Conservation (phyloP, 1,284 basidiomycete genomes). For the Neonothopanus nambi region DNA sequence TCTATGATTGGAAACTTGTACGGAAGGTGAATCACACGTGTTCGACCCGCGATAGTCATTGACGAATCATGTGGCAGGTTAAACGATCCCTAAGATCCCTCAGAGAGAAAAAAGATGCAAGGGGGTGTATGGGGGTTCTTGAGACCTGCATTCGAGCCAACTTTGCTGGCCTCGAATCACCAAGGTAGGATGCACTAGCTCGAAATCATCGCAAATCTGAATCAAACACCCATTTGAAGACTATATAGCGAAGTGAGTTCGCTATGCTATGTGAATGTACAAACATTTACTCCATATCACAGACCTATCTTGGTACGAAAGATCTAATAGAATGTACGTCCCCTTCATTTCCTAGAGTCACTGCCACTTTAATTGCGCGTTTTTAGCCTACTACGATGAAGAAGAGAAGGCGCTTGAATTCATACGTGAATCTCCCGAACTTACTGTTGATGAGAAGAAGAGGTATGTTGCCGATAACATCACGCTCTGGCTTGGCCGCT, state of each 20-base stretch:
- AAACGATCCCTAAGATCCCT: conserved; percentile 62
- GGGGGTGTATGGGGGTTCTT: conserved; percentile 86
- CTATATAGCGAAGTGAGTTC: conserved; percentile 82
- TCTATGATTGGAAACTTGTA: conserved; percentile 87
- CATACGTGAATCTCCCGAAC: conserved; percentile 69
- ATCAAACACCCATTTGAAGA: conserved; percentile 37
- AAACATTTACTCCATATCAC: conserved; percentile 13
- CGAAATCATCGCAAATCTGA: conserved; percentile 7
- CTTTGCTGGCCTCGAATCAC: conserved; percentile 93
- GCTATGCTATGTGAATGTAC: not conserved
- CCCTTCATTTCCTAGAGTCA: not conserved
- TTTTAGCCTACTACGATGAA: conserved; percentile 77
- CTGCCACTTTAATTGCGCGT: conserved; percentile 8
- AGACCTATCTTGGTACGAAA: conserved; percentile 92
- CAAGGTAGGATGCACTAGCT: conserved; percentile 48
- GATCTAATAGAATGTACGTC: conserved; percentile 76
- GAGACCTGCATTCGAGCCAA: conserved; percentile 92
- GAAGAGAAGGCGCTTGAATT: conserved; percentile 74
- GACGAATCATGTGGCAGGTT: conserved; percentile 41
- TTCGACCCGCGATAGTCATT: not conserved
- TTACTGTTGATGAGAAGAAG: conserved; percentile 88
- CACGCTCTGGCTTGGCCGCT: not conserved
- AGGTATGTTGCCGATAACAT: conserved; percentile 31
- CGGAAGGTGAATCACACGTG: conserved; percentile 51
- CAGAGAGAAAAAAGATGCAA: conserved; percentile 74